These are phyloP conservation scores for Filosporella fistucella DNA, from an alignment of 495 filamentous ascomycete species.

Conservation along the genomic window DNA sequence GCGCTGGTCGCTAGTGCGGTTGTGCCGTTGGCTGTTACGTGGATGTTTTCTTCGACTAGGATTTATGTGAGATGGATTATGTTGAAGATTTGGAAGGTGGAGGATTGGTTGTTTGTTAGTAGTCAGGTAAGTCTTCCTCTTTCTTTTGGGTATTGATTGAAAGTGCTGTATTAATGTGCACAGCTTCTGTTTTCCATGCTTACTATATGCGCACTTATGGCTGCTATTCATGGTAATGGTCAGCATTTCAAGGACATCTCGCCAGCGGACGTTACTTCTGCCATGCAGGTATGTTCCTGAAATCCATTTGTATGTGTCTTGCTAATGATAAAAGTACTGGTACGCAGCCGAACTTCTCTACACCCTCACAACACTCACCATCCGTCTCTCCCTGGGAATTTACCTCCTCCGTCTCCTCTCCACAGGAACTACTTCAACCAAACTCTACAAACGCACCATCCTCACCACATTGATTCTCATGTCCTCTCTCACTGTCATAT, in stretches of 20 bases:
- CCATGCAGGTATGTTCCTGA: constrained; percentile 8
- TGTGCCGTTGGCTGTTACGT: constrained; percentile 3
- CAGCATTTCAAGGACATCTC: constrained; percentile 4
- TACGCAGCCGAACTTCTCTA: constrained; percentile 26
- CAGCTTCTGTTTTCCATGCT: background rate
- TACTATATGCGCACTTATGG: background rate
- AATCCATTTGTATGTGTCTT: background rate
- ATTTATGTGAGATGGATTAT: constrained; percentile 8
- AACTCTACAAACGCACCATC: constrained; percentile 28
- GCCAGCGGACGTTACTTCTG: constrained; percentile 6
- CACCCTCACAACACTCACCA: constrained; percentile 26
- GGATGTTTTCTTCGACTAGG: constrained; percentile 8
- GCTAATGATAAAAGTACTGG: background rate
- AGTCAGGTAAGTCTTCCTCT: constrained; percentile 9
- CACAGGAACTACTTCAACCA: too few relatives aligned
- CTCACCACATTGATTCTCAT: constrained; percentile 22
- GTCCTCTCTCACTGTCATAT: constrained; percentile 21
- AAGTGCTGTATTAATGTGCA: too few relatives aligned
- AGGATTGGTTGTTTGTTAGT: constrained; percentile 17
- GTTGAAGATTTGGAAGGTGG: constrained; percentile 14
- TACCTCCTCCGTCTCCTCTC: constrained; percentile 33
- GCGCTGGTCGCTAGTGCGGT: constrained; percentile 4
- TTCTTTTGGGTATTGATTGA: too few relatives aligned
- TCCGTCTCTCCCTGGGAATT: constrained; percentile 33
- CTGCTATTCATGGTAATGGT: constrained; percentile 14